Evolutionary conservation across 2,329 filamentous ascomycete genomes (phyloP).

Genomic region (Penicillium sp.): DNA sequence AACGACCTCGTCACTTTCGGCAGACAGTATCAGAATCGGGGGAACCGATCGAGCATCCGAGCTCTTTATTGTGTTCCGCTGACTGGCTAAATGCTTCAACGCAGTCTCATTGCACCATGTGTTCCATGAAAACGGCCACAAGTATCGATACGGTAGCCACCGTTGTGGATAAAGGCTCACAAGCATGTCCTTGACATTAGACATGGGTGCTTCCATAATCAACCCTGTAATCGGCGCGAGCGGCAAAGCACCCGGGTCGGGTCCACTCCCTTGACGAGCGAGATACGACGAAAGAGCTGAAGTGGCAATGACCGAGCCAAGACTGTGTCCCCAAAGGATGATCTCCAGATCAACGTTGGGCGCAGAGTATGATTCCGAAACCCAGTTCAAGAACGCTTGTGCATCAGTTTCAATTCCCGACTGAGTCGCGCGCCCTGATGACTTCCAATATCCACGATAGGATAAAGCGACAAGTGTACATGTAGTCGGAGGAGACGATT

Average conservation of each 20-base stretch:
- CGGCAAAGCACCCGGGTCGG: rapidly evolving
- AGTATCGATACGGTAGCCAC: slow-evolving; percentile 71
- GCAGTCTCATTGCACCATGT: slow-evolving; percentile 47
- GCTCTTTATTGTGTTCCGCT: slow-evolving; percentile 8
- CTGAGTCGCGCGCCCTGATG: slow-evolving; percentile 64
- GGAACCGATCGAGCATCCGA: slow-evolving; percentile 9
- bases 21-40: slow-evolving; percentile 39
- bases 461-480: slow-evolving; percentile 47
- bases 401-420: slow-evolving; percentile 64
- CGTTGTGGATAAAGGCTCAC: slow-evolving; percentile 67
- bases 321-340: slow-evolving; percentile 70
- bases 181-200: slow-evolving; percentile 65
- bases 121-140: slow-evolving; percentile 67
- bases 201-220: slow-evolving; percentile 70
- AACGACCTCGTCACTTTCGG: slow-evolving; percentile 43
- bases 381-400: slow-evolving; percentile 59
- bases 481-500: not conserved
- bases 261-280: slow-evolving; percentile 11
- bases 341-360: slow-evolving; percentile 33
- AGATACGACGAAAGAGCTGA: slow-evolving; percentile 49
- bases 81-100: slow-evolving; percentile 35
- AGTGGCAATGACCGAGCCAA: slow-evolving; percentile 66
- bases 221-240: slow-evolving; percentile 42
- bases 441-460: slow-evolving; percentile 73
- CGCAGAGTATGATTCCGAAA: slow-evolving; percentile 40